These are phyloP conservation scores for Hirsutella rhossiliensis DNA, from an alignment of 2,329 filamentous ascomycete genomes.

Conservation along the genomic window DNA sequence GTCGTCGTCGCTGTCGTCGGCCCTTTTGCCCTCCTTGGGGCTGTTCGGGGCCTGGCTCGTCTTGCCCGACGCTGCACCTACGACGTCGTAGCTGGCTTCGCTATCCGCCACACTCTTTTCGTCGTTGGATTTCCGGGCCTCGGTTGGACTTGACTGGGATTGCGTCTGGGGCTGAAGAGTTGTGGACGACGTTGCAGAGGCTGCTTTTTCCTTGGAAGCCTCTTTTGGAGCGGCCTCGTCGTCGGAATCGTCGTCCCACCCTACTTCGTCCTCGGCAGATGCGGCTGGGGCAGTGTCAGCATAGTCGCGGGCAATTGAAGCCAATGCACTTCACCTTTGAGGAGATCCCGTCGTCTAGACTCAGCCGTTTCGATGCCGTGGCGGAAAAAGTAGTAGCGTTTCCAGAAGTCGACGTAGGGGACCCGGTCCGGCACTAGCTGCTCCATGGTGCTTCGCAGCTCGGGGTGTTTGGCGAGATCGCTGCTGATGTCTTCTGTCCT, in stretches of 20 bases:
- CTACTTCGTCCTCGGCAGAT: constrained; percentile 58
- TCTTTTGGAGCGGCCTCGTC: constrained; percentile 21
- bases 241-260: constrained; percentile 63
- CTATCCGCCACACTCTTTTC: constrained; percentile 86
- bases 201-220: constrained; percentile 19
- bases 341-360: constrained; percentile 71
- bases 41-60: constrained; percentile 66
- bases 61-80: constrained; percentile 63
- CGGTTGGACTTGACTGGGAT: constrained; percentile 44
- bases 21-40: constrained; percentile 44
- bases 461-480: constrained; percentile 77
- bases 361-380: constrained; percentile 92
- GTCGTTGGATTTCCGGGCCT: constrained; percentile 68
- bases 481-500: constrained; percentile 75
- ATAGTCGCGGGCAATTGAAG: background rate
- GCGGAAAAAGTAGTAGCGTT: constrained; percentile 86
- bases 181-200: constrained; percentile 44
- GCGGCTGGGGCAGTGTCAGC: constrained; percentile 35
- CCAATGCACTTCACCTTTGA: constrained; percentile 55
- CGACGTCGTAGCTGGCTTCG: constrained; percentile 91
- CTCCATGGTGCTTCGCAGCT: constrained; percentile 84
- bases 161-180: constrained; percentile 44
- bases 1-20: constrained; percentile 24
- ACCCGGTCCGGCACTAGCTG: constrained; percentile 86
- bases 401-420: constrained; percentile 87